Base-by-base conservation (phyloP, 768 basidiomycete species). In the Daedaleopsis sinensis region DNA sequence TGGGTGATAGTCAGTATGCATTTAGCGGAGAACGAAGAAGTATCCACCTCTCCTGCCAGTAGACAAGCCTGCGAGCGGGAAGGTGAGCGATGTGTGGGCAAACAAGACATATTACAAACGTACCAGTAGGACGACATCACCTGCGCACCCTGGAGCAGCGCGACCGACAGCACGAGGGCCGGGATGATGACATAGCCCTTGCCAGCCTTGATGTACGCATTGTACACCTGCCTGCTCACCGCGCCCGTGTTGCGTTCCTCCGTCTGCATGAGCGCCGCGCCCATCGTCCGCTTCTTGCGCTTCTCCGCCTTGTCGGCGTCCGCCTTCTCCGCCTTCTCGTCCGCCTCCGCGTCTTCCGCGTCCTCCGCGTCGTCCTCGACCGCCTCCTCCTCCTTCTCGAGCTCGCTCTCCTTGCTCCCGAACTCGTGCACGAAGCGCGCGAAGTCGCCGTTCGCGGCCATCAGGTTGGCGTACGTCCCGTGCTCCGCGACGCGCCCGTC, bases 231-330 rank as follows among this genome's bases (percentile, higher is more conserved):
- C 65, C 73, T 68, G 37, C 80, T 78, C 64, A 94, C 82, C 0
- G 90, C 84, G 4, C 93, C 94, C 0, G 84, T 87, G 65, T 89
- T 90, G 18, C 93, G 80, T 71, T 95, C 93, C 73, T 96, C 94
- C 24, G 76, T 78, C 68, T 94, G 91, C 91, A 95, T 96, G 46
- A 94, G 76, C 12, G 76, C 77, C 21, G 80, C 79, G 6, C 84
- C 83, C 16, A 70, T 73, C 52, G 70, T 73, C 38, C 74, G 77
- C 60, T 75, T 76, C 65, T 75, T 81, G 69, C 70, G 74, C 58
- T 73, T 72, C 55, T 71, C 70, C 16, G 70, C 70, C 49, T 79
- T 73, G n/a, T 46, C 21, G 19, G 47, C 47, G 21, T 76, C 70
- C 35, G 64, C 67, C 18, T 72, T 70, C 9, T 76, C 70, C 35